Conservation (phyloP, 1,284 basidiomycete genomes). For the Takashimella koratensis region DNA sequence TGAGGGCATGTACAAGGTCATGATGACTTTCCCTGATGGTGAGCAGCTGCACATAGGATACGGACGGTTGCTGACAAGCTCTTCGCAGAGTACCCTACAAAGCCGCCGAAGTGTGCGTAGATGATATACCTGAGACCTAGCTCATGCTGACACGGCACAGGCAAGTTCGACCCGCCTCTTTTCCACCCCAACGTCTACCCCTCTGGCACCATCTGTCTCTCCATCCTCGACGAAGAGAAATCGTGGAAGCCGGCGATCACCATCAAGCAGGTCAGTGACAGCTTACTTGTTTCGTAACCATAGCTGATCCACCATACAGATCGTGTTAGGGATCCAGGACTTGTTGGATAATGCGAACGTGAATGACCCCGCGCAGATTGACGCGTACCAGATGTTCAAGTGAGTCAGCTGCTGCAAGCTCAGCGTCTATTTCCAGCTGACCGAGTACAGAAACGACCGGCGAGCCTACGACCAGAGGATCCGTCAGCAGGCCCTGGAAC, state of each 20-base stretch:
- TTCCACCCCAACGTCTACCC: conserved; percentile 99
- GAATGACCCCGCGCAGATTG: conserved; percentile 76
- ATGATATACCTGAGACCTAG: neutral
- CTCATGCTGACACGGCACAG: conserved; percentile 51
- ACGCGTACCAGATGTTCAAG: conserved; percentile 98
- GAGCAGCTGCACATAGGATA: conserved; percentile 43
- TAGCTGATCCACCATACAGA: conserved; percentile 54
- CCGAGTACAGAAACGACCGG: conserved; percentile 70
- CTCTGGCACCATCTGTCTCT: conserved; percentile 95
- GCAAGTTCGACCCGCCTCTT: conserved; percentile 92
- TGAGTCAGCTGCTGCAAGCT: conserved; percentile 49
- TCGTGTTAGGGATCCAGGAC: conserved; percentile 89
- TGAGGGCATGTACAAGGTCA: conserved; percentile 86
- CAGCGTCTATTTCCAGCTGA: neutral
- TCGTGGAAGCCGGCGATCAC: conserved; percentile 99
- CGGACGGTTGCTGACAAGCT: conserved; percentile 14
- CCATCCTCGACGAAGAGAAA: conserved; percentile 98
- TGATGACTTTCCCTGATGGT: conserved; percentile 95
- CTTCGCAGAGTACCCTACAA: conserved; percentile 44
- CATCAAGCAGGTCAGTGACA: conserved; percentile 79
- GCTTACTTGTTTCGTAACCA: neutral
- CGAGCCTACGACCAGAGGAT: conserved; percentile 80
- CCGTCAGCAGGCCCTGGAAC: conserved; percentile 76
- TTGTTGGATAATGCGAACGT: conserved; percentile 86
- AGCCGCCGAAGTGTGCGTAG: conserved; percentile 48